Evolutionary conservation across 371 early-diverging fungal species (phyloP), one percentile per base, ranked within the genome.

Genomic region (Mortierella sp.): DNA sequence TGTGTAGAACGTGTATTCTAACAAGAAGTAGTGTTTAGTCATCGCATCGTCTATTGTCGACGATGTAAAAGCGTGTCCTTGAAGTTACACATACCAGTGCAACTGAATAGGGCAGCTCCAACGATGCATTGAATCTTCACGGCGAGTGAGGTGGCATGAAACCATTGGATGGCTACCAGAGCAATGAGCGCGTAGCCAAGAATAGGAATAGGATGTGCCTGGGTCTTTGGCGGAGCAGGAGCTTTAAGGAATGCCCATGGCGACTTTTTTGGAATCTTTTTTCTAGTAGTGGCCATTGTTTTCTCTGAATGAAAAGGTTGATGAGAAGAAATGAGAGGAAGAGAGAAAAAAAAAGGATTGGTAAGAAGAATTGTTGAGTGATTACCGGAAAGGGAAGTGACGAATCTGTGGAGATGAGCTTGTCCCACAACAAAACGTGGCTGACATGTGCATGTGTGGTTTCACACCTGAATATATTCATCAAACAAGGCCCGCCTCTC

Each of bases 1-100:
- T 4, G 72, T 79, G 31, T 79, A 72, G 43, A 79, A 79, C 1
- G 50, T 68, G 57, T 72, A 79, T 34, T 79, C 79, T 72, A 50
- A 12, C 23, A 14, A 21, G 11, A 39, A 44, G n/a, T 24, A 30
- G 30, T 47, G 39, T 52, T 56, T 21, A 47, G 28, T 24, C 44
- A 23, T 23, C 24, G 2, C 26, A 32, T 27, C 26, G 1, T 9
- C n/a, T 7, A 34, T 9, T 27, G 7, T 17, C 27, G 2, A 27
- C 12, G n/a, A 21, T 17, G 37, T n/a, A 9, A 12, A 31, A 24
- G 32, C 26, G 31, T 19, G 17, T 3, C 26, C 24, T 14, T 6
- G 27, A 4, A 2, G 8, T 15, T n/a, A 34, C 3, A 32, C 51
- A 0, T 61, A 76, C 76, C 76, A 32, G 65, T 69, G 58, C 64